Conservation (phyloP, 1,284 basidiomycete genomes). For the Takashimella koratensis region DNA sequence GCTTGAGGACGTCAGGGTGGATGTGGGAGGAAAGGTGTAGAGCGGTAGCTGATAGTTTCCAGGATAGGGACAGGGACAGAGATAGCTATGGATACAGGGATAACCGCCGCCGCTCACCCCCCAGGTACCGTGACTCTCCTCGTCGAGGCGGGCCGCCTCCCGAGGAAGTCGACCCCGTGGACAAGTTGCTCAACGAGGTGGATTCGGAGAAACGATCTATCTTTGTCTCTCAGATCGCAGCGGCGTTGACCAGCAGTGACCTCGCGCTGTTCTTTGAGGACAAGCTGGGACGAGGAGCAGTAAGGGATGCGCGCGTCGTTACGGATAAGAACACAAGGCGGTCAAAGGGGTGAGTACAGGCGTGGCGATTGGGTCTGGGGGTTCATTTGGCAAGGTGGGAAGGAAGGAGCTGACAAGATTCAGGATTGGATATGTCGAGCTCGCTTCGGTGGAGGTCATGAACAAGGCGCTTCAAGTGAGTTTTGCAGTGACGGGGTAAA, state of each 20-base stretch:
- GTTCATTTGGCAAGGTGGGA: too few relatives aligned
- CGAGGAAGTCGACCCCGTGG: constrained; percentile 22
- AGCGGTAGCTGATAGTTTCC: neutral
- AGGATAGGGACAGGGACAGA: neutral
- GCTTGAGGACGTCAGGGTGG: neutral
- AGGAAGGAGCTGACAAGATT: too few relatives aligned
- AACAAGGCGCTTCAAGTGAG: constrained; percentile 80
- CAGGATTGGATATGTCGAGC: constrained; percentile 94
- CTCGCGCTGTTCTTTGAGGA: constrained; percentile 98
- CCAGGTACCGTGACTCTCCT: constrained; percentile 62
- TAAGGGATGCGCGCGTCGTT: constrained; percentile 92
- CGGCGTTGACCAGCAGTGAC: constrained; percentile 89
- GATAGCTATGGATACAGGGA: neutral
- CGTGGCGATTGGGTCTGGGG: too few relatives aligned
- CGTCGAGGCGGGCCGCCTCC: constrained; percentile 17
- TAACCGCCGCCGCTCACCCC: constrained; percentile 58
- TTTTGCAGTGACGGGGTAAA: too few relatives aligned
- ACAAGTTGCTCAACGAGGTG: constrained; percentile 47
- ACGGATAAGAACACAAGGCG: constrained; percentile 88
- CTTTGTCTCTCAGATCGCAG: constrained; percentile 96
- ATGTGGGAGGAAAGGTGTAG: constrained; percentile 1
- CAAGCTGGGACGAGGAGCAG: constrained; percentile 83
- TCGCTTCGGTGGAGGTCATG: constrained; percentile 82
- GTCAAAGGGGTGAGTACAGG: constrained; percentile 77
- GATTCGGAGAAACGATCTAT: constrained; percentile 95